These are phyloP conservation scores for Astrephomene gubernaculifera DNA, from an alignment of 139 green algal genomes.

Conservation along the genomic window DNA sequence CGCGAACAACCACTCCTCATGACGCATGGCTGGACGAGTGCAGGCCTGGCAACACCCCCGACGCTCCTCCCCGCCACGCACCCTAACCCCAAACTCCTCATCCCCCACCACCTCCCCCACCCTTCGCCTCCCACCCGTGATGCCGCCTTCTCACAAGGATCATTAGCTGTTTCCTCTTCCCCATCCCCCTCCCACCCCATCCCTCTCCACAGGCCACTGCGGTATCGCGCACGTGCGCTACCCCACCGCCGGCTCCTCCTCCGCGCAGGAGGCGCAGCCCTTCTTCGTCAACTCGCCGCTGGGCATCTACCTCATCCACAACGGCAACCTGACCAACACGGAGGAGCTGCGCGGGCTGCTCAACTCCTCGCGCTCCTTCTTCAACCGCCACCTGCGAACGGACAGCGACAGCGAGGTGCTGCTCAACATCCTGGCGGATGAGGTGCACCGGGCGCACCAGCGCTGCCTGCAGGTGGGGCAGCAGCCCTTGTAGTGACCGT, in stretches of 20 bases:
- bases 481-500: too few relatives aligned
- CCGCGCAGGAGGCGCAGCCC: constrained; percentile 95
- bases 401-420: constrained; percentile 96
- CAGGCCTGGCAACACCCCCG: too few relatives aligned
- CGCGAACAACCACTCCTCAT: too few relatives aligned
- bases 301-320: constrained; percentile 99
- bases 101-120: too few relatives aligned
- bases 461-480: constrained; percentile 71
- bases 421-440: constrained; percentile 97
- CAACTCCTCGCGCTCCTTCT: constrained; percentile 86
- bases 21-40: too few relatives aligned
- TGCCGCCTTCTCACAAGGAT: too few relatives aligned
- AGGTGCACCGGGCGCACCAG: constrained; percentile 94
- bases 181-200: background rate
- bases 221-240: constrained; percentile 96
- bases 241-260: constrained; percentile 92
- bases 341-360: constrained; percentile 82
- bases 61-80: too few relatives aligned
- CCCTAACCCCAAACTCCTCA: too few relatives aligned
- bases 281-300: constrained; percentile 99
- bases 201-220: constrained; percentile 58
- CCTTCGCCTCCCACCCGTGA: too few relatives aligned
- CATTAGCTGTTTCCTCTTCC: background rate
- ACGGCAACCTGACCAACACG: constrained; percentile 99
- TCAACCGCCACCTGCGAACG: constrained; percentile 92